Evolutionary conservation across 768 basidiomycete genomes (phyloP).

Genomic region (Gyrodon lividus): DNA sequence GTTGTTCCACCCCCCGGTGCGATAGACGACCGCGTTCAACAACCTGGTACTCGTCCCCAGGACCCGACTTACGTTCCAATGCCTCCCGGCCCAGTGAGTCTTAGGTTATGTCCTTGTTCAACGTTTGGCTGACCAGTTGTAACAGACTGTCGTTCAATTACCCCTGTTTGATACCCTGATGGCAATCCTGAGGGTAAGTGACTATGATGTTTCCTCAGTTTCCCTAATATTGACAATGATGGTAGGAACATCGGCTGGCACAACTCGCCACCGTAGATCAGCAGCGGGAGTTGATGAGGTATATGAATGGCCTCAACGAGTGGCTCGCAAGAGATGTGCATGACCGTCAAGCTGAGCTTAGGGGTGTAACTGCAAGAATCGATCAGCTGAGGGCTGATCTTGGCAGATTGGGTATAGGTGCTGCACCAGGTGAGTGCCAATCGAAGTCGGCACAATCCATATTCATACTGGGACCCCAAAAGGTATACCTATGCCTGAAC

Average conservation of each 20-base stretch:
- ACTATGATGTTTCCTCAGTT: slow-evolving; percentile 1
- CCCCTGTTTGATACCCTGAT: slow-evolving; percentile 72
- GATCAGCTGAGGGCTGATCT: slow-evolving; percentile 45
- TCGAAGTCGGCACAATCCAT: not conserved
- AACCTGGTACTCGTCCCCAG: slow-evolving; percentile 21
- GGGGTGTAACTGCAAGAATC: slow-evolving; percentile 62
- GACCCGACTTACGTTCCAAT: slow-evolving; percentile 41
- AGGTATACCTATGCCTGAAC: slow-evolving; percentile 29
- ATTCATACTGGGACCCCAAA: not conserved
- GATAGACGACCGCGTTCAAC: slow-evolving; percentile 18
- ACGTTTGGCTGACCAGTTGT: slow-evolving; percentile 6
- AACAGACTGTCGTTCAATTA: slow-evolving; percentile 58
- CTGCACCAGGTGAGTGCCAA: slow-evolving; percentile 37
- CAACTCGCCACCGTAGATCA: slow-evolving; percentile 76
- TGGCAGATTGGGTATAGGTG: slow-evolving; percentile 44
- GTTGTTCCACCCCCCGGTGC: slow-evolving; percentile 26
- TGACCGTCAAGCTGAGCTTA: slow-evolving; percentile 74
- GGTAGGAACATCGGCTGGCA: slow-evolving; percentile 72
- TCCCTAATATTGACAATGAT: slow-evolving; percentile 7
- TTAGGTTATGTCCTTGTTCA: not conserved
- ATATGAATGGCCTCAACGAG: slow-evolving; percentile 71
- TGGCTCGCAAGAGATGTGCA: slow-evolving; percentile 80
- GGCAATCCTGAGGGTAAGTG: slow-evolving; percentile 60
- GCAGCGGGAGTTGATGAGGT: slow-evolving; percentile 76
- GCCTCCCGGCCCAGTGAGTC: slow-evolving; percentile 55